phyloP scores from a whole-genome alignment of 2,329 filamentous ascomycete species.

The Thelonectria rubi region DNA sequence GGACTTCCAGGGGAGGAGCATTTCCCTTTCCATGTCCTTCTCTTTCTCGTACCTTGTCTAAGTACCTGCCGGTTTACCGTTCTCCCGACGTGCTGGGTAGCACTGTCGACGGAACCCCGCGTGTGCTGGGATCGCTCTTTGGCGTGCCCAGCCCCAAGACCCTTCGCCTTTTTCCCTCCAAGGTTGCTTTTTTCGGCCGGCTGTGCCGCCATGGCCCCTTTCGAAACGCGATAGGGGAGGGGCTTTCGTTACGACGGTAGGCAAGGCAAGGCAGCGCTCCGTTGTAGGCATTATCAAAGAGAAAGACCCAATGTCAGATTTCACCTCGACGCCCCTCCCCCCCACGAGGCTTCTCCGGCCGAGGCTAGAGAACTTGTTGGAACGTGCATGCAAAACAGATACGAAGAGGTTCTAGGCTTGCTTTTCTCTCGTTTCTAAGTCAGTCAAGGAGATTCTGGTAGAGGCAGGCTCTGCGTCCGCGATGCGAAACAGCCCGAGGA shows the following conservation, averaged over 20 bases:
- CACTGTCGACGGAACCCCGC: conserved; percentile 8
- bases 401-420: neutral
- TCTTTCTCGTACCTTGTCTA: neutral
- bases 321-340: neutral
- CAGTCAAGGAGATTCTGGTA: neutral
- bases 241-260: neutral
- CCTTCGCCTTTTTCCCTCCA: no score
- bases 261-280: no score
- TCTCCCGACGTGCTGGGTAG: conserved; percentile 9
- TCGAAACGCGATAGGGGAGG: neutral
- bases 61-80: conserved; percentile 9
- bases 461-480: neutral
- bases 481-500: neutral
- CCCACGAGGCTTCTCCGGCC: neutral
- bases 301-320: neutral
- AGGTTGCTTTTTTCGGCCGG: neutral
- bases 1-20: neutral
- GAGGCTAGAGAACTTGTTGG: neutral
- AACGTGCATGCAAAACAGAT: neutral
- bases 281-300: neutral
- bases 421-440: neutral
- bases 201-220: neutral
- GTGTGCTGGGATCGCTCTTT: conserved; percentile 9
- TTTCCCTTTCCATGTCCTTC: conserved; percentile 16
- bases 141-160: neutral